Evolutionary conservation across 306 rosid species (phyloP), one percentile per base, ranked within the genome.

Genomic region (Hylodesmum podocarpum): DNA sequence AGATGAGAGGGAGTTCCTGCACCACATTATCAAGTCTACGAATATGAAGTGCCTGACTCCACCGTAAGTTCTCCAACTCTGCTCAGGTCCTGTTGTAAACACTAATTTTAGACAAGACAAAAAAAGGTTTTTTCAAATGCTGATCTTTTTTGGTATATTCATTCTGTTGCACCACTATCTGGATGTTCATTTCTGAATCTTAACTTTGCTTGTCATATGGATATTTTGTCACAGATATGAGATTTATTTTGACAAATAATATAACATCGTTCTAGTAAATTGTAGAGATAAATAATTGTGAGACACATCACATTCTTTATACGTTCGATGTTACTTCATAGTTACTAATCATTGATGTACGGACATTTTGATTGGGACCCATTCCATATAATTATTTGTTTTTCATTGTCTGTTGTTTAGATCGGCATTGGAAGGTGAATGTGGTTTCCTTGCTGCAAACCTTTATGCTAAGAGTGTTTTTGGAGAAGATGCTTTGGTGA

Each of bases 401-500:
- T 67, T 28, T 44, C 36, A 43, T 73, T 31, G 61, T 75, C 53
- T 70, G 51, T 72, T 50, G 68, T 53, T 78, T 78, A 96, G 99
- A 78, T 96, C 97, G 66, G 99, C 97, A 36, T 79, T 92, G 82
- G 99, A 91, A 78, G 99, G 99, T 2, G 99, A 92, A 61, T 96
- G 99, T 75, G 99, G 99, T 44, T 93, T 96, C 84, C 88, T 96
- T 1, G 98, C 99, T 14, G 98, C 99, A 12, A 96, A 96, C 83
- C 83, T 96, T 44, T 96, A 92, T 24, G 99, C 99, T 1, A 96
- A 93, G 90, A 96, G 99, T 84, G 97, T 93, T 39, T 96, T 96
- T 46, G 99, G 99, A 74, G 99, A 96, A 83, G 99, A 96, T 82
- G 99, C 99, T 44, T 67, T 96, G 81, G 99, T 93, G 78, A 96